phyloP scores from a whole-genome alignment of 192 early-diverging fungal genomes.

The Paraglomus brasilianum region DNA sequence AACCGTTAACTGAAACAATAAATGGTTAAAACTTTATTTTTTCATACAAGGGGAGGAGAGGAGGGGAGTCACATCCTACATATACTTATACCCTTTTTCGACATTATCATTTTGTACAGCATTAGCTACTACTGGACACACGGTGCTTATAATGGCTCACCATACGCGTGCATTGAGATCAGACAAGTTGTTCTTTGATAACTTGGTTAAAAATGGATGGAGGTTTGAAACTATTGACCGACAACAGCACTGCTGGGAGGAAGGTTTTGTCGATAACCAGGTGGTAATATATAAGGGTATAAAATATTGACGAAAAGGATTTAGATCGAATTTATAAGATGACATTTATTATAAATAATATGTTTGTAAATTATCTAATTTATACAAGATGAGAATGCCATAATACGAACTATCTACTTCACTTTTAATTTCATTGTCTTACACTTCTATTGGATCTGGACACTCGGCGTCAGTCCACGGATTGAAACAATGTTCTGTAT shows the following conservation, averaged over 20 bases:
- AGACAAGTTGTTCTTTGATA: slow-evolving; percentile 38
- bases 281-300: slow-evolving; percentile 27
- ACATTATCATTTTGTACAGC: not conserved
- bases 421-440: too few species aligned
- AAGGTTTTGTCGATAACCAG: slow-evolving; percentile 8
- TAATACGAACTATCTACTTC: too few species aligned
- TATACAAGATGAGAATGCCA: too few species aligned
- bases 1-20: slow-evolving; percentile 42
- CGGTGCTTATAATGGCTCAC: slow-evolving; percentile 36
- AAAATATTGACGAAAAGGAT: too few species aligned
- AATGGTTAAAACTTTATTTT: slow-evolving; percentile 29
- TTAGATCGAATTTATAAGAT: too few species aligned
- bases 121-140: slow-evolving; percentile 27
- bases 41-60: slow-evolving; percentile 17
- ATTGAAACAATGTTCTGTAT: too few species aligned
- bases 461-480: too few species aligned
- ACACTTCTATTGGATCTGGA: too few species aligned
- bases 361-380: too few species aligned
- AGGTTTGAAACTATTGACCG: slow-evolving; percentile 27
- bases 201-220: slow-evolving; percentile 32
- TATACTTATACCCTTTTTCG: not conserved
- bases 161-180: slow-evolving; percentile 40
- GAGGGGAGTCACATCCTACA: not conserved
- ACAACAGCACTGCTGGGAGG: slow-evolving; percentile 14
- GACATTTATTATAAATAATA: too few species aligned